Conservation (phyloP, 2,329 filamentous ascomycete species). For the Pezicula rhizophila region DNA sequence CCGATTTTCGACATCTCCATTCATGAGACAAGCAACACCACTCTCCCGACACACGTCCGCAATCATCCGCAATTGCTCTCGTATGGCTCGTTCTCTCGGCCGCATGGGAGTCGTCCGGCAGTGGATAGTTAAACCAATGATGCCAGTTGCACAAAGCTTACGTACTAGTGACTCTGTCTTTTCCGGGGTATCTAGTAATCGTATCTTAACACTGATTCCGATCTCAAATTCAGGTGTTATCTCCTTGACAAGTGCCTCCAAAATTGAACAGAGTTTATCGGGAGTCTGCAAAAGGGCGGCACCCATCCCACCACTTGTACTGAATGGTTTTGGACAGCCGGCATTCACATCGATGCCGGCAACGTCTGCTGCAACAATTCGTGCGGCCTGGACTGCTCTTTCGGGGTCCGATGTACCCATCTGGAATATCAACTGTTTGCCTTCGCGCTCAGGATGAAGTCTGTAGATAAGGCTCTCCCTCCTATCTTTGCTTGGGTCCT, state of each 20-base stretch:
- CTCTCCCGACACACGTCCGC: conserved; percentile 71
- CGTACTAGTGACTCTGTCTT: conserved; percentile 74
- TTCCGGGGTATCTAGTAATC: conserved; percentile 71
- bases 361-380: conserved; percentile 79
- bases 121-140: conserved; percentile 87
- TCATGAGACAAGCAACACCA: conserved; percentile 91
- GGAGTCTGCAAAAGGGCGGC: conserved; percentile 82
- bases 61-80: conserved; percentile 81
- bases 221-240: conserved; percentile 76
- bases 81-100: conserved; percentile 78
- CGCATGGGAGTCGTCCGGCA: conserved; percentile 96
- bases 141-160: conserved; percentile 76
- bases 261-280: conserved; percentile 75
- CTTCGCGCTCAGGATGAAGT: conserved; percentile 72
- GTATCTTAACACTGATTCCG: conserved; percentile 95
- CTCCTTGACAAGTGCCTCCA: conserved; percentile 73
- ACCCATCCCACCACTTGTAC: conserved; percentile 89
- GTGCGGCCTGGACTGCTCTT: conserved; percentile 76
- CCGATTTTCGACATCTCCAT: conserved; percentile 78
- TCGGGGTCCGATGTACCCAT: conserved; percentile 82
- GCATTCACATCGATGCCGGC: conserved; percentile 95
- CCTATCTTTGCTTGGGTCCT: conserved; percentile 46
- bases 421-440: conserved; percentile 76
- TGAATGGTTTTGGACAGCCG: conserved; percentile 97
- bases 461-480: conserved; percentile 74